Percentiles rank a stretch among this genome's conserved stretches.
These are phyloP conservation scores for Trichosanthes truncata DNA, from an alignment of 306 rosid genomes.

Conservation along the genomic window DNA sequence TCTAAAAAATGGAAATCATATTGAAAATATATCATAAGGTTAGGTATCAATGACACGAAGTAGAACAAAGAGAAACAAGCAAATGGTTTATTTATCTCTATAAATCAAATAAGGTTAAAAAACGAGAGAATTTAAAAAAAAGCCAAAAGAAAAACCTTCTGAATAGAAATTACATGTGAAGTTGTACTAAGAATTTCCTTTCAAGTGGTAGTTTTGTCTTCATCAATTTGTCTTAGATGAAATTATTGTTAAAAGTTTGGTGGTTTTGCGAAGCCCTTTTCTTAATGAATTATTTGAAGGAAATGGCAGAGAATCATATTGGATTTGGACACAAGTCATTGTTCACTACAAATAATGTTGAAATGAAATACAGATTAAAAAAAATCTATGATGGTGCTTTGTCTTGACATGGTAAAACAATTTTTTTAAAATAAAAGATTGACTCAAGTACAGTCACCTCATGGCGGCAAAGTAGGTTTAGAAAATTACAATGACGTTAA, in stretches of 20 bases:
- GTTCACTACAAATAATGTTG: background rate
- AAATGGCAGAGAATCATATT: background rate
- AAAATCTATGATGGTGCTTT: background rate
- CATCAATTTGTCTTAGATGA: background rate
- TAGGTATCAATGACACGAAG: background rate
- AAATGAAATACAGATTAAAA: background rate
- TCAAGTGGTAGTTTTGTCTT: background rate
- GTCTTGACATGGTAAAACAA: background rate
- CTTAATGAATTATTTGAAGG: background rate
- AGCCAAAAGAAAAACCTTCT: background rate
- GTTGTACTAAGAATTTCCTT: background rate
- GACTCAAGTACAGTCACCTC: background rate
- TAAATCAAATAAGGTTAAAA: background rate
- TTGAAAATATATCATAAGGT: background rate
- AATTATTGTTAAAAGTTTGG: background rate
- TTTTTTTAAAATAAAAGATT: background rate
- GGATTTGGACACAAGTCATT: conserved; percentile 2
- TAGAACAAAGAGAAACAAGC: background rate
- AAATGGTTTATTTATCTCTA: background rate
- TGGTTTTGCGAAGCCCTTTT: background rate
- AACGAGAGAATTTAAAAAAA: background rate
- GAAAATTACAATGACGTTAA: background rate
- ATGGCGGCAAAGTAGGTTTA: background rate
- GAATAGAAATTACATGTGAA: background rate
- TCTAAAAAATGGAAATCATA: background rate